Evolutionary conservation across 306 rosid species (phyloP).

Genomic region (Lathyrus oleraceus): DNA sequence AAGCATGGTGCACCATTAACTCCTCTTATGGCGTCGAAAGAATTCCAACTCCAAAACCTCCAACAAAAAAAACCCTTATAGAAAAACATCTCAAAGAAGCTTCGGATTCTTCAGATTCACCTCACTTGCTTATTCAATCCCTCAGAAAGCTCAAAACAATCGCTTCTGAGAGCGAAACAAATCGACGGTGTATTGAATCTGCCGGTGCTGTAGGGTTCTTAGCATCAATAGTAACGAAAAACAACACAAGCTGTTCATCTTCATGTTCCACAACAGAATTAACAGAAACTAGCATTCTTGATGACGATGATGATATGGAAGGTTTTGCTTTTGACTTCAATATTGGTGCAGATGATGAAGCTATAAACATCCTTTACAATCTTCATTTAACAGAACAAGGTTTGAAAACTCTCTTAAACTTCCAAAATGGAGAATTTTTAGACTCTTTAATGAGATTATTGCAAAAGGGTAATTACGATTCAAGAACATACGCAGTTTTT

Average conservation of each 20-base stretch:
- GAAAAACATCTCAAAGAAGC: constrained; percentile 52
- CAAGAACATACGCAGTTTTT: constrained; percentile 62
- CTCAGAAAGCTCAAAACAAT: constrained; percentile 55
- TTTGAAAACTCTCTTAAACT: constrained; percentile 34
- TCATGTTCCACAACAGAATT: background rate
- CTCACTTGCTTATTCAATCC: constrained; percentile 38
- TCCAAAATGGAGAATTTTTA: constrained; percentile 42
- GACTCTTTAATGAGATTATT: constrained; percentile 46
- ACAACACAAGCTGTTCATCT: background rate
- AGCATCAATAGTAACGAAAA: constrained; percentile 39
- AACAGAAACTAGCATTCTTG: background rate
- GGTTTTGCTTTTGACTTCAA: constrained; percentile 14
- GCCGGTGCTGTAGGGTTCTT: constrained; percentile 65
- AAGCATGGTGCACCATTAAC: constrained; percentile 84
- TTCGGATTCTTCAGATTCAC: constrained; percentile 45
- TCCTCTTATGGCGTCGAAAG: constrained; percentile 71
- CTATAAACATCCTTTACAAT: constrained; percentile 49
- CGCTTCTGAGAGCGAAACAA: constrained; percentile 61
- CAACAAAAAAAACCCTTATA: constrained; percentile 48
- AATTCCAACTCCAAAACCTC: constrained; percentile 85
- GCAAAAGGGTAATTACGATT: constrained; percentile 60
- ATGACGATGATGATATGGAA: constrained; percentile 3
- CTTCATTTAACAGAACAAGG: constrained; percentile 52
- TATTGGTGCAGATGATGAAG: constrained; percentile 48
- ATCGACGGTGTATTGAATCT: constrained; percentile 56